Evolutionary conservation across 2,329 filamentous ascomycete genomes (phyloP).

Genomic region (Aspergillus ochraceoroseus): DNA sequence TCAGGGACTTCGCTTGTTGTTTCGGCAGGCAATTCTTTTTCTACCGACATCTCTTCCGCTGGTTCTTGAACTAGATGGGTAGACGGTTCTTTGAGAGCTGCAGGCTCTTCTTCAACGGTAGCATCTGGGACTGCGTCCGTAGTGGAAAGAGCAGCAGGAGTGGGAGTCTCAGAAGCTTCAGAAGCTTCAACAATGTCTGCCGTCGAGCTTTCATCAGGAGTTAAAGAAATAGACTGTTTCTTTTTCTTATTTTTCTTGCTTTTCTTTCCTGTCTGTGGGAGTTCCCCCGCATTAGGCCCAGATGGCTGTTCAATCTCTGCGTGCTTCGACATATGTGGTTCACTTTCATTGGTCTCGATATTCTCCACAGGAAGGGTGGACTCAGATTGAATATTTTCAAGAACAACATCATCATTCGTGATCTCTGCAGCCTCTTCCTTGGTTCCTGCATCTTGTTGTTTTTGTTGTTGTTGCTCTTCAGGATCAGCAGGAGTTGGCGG

Average conservation of each 20-base stretch:
- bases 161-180: neutral
- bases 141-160: neutral
- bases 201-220: slow-evolving; percentile 6
- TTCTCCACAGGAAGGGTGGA: slow-evolving; percentile 18
- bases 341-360: slow-evolving; percentile 19
- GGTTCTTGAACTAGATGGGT: slow-evolving; percentile 1
- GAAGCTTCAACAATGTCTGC: slow-evolving; percentile 1
- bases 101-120: slow-evolving; percentile 5
- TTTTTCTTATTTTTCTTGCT: slow-evolving; percentile 23
- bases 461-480: slow-evolving; percentile 7
- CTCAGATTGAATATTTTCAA: slow-evolving; percentile 6
- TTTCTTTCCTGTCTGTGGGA: slow-evolving; percentile 17
- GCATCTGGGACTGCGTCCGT: neutral
- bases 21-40: slow-evolving; percentile 6
- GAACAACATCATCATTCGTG: slow-evolving; percentile 6
- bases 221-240: slow-evolving; percentile 13
- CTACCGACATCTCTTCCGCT: slow-evolving; percentile 8
- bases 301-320: slow-evolving; percentile 7
- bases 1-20: slow-evolving; percentile 6
- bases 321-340: slow-evolving; percentile 20
- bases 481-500: slow-evolving; percentile 6
- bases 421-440: slow-evolving; percentile 8
- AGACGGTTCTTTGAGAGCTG: neutral
- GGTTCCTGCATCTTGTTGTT: slow-evolving; percentile 3
- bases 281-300: slow-evolving; percentile 15